These are phyloP conservation scores for Glomus cerebriforme DNA, from an alignment of 192 early-diverging fungal species.

Conservation along the genomic window DNA sequence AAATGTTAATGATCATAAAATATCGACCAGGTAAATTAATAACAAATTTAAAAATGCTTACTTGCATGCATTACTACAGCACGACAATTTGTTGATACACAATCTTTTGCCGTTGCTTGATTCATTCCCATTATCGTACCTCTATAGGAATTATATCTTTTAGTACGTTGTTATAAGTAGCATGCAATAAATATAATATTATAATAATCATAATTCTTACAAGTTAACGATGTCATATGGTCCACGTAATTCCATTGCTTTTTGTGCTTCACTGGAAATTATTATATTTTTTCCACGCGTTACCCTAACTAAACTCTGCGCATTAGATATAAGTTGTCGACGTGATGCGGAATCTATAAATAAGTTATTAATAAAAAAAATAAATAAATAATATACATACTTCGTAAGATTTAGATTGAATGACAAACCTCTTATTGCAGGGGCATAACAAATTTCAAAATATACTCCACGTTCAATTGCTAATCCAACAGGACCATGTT, in stretches of 20 bases:
- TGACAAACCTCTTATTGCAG: conserved; percentile 61
- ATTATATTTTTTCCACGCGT: conserved; percentile 81
- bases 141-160: conserved; percentile 34
- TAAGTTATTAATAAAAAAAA: not conserved
- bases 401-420: not conserved
- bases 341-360: conserved; percentile 59
- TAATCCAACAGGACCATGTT: conserved; percentile 61
- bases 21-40: not conserved
- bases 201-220: conserved; percentile 47
- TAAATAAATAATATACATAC: too few species aligned
- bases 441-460: conserved; percentile 78
- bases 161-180: too few species aligned
- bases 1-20: not conserved
- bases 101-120: conserved; percentile 55
- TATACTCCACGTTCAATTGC: conserved; percentile 75
- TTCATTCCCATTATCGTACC: conserved; percentile 63
- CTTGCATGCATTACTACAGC: conserved; percentile 58
- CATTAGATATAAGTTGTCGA: conserved; percentile 67
- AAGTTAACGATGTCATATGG: conserved; percentile 81
- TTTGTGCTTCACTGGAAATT: conserved; percentile 66
- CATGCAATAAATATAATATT: not conserved
- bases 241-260: conserved; percentile 71
- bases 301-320: conserved; percentile 62
- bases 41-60: conserved; percentile 21
- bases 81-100: conserved; percentile 57